Evolutionary conservation across 1,284 basidiomycete species (phyloP).

Genomic region (Exsudoporus floridanus): DNA sequence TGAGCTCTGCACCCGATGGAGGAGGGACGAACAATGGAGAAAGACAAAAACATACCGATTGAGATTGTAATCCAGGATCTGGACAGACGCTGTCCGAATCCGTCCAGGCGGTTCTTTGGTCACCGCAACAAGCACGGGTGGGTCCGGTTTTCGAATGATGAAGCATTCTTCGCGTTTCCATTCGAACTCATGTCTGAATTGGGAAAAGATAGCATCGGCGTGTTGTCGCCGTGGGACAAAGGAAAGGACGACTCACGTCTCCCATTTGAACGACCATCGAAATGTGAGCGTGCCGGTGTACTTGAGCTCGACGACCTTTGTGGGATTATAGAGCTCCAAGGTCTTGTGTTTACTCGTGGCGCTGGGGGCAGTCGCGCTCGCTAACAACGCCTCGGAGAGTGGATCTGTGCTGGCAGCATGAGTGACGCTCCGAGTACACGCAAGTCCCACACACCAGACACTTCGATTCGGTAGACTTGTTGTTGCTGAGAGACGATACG

Average conservation of each 20-base stretch:
- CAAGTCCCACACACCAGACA: constrained; percentile 53
- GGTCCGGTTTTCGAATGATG: constrained; percentile 81
- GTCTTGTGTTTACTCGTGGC: constrained; percentile 70
- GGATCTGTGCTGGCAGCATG: constrained; percentile 49
- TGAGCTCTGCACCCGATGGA: neutral
- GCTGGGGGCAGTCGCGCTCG: constrained; percentile 61
- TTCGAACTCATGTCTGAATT: constrained; percentile 71
- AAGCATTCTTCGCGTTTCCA: constrained; percentile 82
- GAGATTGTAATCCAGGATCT: constrained; percentile 84
- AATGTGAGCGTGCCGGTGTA: constrained; percentile 72
- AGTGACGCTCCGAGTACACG: neutral
- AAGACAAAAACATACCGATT: constrained; percentile 50
- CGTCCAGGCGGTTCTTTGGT: constrained; percentile 72
- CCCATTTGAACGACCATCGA: constrained; percentile 78
- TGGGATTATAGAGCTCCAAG: constrained; percentile 74
- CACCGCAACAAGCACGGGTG: constrained; percentile 76
- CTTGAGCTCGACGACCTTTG: constrained; percentile 65
- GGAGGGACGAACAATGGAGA: neutral
- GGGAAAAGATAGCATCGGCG: neutral
- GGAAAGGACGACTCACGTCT: constrained; percentile 56
- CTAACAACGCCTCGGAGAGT: constrained; percentile 61
- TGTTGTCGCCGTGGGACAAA: neutral
- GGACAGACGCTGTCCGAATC: constrained; percentile 65
- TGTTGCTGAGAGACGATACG: constrained; percentile 43
- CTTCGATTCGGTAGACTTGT: constrained; percentile 55